These are phyloP conservation scores for Capsicum rhomboideum DNA, from an alignment of 257 asterid genomes.

Conservation along the genomic window DNA sequence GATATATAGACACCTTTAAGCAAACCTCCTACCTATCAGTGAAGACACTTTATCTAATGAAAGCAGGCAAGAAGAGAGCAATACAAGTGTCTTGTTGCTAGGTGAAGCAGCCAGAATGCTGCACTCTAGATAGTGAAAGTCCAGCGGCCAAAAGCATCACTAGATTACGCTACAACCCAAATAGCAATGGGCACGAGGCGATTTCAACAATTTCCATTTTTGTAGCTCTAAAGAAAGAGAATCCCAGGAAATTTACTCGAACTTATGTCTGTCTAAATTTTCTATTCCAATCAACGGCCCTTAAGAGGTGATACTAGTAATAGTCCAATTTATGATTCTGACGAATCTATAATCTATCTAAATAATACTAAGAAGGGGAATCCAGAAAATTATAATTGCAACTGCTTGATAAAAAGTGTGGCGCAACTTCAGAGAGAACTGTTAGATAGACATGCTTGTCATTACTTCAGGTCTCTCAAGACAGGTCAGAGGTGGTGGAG, in stretches of 20 bases:
- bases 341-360: neutral
- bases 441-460: neutral
- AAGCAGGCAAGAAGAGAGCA: neutral
- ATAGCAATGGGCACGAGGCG: neutral
- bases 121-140: neutral
- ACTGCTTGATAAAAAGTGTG: neutral
- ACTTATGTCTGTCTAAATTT: neutral
- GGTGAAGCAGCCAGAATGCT: neutral
- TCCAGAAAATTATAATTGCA: neutral
- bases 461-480: neutral
- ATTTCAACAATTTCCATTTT: neutral
- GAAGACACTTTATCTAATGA: neutral
- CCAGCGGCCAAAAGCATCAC: neutral
- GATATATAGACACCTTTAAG: neutral
- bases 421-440: neutral
- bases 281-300: neutral
- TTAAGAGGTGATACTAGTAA: neutral
- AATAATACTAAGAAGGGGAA: neutral
- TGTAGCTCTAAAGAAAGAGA: neutral
- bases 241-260: neutral
- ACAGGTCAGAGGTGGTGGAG: neutral
- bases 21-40: neutral
- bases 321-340: neutral
- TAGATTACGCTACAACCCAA: neutral
- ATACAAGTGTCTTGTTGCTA: neutral